These are phyloP conservation scores for Colletotrichum sidae DNA, from an alignment of 2,329 filamentous ascomycete species.

Conservation along the genomic window DNA sequence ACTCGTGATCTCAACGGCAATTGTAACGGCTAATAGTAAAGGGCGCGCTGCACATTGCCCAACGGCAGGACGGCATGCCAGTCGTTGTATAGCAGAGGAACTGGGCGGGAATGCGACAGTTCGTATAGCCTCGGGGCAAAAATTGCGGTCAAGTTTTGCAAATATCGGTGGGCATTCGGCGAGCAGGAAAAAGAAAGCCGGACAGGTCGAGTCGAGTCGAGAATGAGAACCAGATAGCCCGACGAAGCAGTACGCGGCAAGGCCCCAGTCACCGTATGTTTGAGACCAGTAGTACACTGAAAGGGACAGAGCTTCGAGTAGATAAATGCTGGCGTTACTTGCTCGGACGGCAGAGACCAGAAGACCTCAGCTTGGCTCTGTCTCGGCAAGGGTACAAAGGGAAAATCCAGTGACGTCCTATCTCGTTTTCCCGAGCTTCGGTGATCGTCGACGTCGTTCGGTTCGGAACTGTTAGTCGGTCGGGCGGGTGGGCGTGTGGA, in stretches of 20 bases:
- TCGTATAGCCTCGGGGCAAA: not conserved
- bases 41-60: slow-evolving; percentile 34
- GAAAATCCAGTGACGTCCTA: not conserved
- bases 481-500: slow-evolving; percentile 24
- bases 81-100: slow-evolving; percentile 9
- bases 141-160: not conserved
- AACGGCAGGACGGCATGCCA: slow-evolving; percentile 36
- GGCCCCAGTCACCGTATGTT: too few species aligned
- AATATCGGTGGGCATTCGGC: slow-evolving; percentile 20
- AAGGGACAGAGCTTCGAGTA: too few species aligned
- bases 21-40: slow-evolving; percentile 21
- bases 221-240: not conserved
- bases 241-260: too few species aligned
- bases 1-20: slow-evolving; percentile 10
- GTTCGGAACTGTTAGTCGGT: slow-evolving; percentile 14
- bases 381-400: not conserved
- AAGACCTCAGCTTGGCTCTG: not conserved
- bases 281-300: too few species aligned
- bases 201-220: slow-evolving; percentile 19
- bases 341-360: too few species aligned
- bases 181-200: slow-evolving; percentile 12
- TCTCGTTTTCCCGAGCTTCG: not conserved
- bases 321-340: too few species aligned
- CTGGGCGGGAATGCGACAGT: not conserved
- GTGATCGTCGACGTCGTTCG: slow-evolving; percentile 18